A percentile compares a stretch with the other conserved stretches of the same genome.
Evolutionary conservation across 1,284 basidiomycete genomes (phyloP).

Genomic region (Fomitopsis schrenkii): DNA sequence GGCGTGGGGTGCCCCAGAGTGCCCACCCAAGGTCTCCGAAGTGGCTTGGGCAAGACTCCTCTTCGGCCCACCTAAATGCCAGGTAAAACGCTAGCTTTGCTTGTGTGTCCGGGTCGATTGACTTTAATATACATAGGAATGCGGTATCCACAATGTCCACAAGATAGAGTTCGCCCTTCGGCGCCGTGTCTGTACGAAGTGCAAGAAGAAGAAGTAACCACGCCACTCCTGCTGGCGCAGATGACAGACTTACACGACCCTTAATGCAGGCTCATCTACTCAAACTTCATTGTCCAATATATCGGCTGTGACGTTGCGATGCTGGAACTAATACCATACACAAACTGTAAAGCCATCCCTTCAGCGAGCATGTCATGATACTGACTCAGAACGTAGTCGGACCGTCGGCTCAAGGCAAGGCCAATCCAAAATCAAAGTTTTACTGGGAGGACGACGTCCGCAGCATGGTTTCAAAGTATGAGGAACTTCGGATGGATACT

Average conservation of each 20-base stretch:
- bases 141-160: not conserved
- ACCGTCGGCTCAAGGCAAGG: not conserved
- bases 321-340: not conserved
- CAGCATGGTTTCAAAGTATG: not conserved
- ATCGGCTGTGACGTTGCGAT: not conserved
- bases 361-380: not conserved
- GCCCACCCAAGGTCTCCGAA: not conserved
- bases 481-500: not conserved
- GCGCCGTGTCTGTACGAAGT: not conserved
- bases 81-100: not conserved
- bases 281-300: not conserved
- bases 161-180: not conserved
- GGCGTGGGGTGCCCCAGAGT: not conserved
- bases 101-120: not conserved
- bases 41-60: not conserved
- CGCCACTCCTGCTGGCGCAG: no score
- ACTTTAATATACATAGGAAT: not conserved
- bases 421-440: not conserved
- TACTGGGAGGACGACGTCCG: constrained; percentile 1
- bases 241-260: not conserved
- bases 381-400: not conserved
- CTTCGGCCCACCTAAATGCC: not conserved
- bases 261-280: not conserved
- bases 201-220: not conserved
- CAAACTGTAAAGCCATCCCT: not conserved